phyloP scores from a whole-genome alignment of 495 filamentous ascomycete species.

The Xylaria longipes region DNA sequence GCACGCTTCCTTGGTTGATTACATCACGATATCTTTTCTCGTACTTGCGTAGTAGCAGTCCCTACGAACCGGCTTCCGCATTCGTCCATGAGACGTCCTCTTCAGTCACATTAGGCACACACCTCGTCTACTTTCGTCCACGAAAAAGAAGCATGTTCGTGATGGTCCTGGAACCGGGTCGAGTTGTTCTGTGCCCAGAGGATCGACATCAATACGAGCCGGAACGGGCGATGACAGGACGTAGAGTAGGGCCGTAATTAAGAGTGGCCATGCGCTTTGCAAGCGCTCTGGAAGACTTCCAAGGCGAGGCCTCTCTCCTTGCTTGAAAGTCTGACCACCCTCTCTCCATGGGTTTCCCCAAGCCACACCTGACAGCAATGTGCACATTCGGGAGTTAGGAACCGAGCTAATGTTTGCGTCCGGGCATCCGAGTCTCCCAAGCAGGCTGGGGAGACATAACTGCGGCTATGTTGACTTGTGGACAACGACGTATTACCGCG shows the following conservation, averaged over 20 bases:
- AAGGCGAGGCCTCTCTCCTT: not conserved
- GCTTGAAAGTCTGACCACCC: conserved; percentile 20
- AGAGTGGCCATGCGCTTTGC: not conserved
- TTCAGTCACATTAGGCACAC: conserved; percentile 16
- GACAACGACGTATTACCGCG: not conserved
- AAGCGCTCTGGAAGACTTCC: not conserved
- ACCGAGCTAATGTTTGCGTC: not conserved
- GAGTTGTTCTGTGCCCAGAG: not conserved
- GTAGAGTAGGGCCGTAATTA: not conserved
- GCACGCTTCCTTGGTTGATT: conserved; percentile 2
- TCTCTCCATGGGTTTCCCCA: not conserved
- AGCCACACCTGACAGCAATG: conserved; percentile 18
- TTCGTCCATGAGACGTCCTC: conserved; percentile 19
- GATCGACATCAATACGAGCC: conserved; percentile 1
- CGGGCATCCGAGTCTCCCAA: not conserved
- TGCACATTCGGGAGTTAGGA: conserved; percentile 6
- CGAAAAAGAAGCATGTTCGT: not conserved
- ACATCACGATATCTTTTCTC: conserved; percentile 23
- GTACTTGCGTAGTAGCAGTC: not conserved
- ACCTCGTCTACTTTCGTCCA: conserved; percentile 11
- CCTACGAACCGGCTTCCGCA: conserved; percentile 15
- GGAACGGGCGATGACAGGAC: not conserved
- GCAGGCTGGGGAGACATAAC: conserved; percentile 3
- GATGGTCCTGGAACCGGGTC: not conserved
- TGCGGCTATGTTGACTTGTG: not conserved